Base-by-base conservation (phyloP, 768 basidiomycete genomes). In the Astraeus odoratus region DNA sequence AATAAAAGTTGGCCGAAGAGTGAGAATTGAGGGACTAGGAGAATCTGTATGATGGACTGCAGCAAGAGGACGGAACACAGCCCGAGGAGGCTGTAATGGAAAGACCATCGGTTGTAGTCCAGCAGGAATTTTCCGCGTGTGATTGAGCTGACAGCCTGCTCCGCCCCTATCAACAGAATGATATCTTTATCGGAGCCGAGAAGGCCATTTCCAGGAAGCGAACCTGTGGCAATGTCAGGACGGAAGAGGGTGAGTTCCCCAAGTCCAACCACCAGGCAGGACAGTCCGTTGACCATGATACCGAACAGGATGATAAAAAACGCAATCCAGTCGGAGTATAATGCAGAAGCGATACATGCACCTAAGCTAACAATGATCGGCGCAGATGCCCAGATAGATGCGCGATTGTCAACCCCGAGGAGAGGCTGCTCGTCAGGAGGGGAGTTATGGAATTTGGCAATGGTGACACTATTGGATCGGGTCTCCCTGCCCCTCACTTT, bases 1-100 rank as follows among this genome's bases (percentile, higher is more conserved):
- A 68, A 67, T 59, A 68, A 56, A 43, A 66, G 45, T 41, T 68
- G 66, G 12, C 67, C 63, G 12, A 67, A 62, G 8, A 64, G 51
- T 3, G 43, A 47, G 18, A 56, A 56, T 47, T 63, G 66, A 2
- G 66, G 63, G 19, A 65, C 47, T 31, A 67, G 53, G 29, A 67
- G 41, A 15, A 67, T 56, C 34, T 67, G 65, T 5, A 43, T 16
- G 12, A 67, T 24, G 52, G 57, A 64, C 27, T 67, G 61, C 18
- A 46, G 3, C 13, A 57, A 50, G 23, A 65, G 59, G 2, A 64
- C 43, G 27, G 63, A 33, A 0, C 60, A 59, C 26, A 55, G 57
- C 9, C 57, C 10, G 1, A 58, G 56, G 26, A 66, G 51, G 24
- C 39, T 26, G 13, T 38, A 26, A 36, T 46, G 44, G 13, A 30